Percentiles rank a stretch among this genome's conserved stretches.
Conservation (phyloP, 2,329 filamentous ascomycete species). For the Alternaria incomplexa region DNA sequence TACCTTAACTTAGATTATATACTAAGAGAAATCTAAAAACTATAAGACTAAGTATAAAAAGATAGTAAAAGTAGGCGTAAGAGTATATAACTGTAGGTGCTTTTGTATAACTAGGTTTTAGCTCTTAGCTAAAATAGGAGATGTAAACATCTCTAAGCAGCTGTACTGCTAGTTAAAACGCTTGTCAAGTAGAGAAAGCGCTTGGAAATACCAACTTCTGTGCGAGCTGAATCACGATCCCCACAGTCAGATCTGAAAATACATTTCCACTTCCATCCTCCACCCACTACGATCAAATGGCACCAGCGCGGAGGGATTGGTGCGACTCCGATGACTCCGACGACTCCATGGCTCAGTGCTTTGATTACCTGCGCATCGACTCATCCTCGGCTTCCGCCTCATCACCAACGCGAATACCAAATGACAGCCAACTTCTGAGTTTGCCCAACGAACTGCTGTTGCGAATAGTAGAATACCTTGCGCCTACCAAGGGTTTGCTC, state of each 20-base stretch:
- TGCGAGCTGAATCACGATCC: neutral
- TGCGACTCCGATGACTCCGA: neutral
- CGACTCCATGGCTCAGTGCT: neutral
- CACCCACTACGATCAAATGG: neutral
- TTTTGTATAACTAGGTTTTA: too few species aligned
- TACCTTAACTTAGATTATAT: too few species aligned
- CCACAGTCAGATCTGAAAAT: neutral
- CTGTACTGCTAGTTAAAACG: too few species aligned
- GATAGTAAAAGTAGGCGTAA: too few species aligned
- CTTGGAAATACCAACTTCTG: neutral
- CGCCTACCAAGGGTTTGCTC: neutral
- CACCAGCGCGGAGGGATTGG: neutral
- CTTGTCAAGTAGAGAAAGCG: neutral
- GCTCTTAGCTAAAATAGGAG: too few species aligned
- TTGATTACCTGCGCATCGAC: neutral
- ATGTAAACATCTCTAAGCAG: too few species aligned
- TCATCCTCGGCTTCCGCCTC: neutral
- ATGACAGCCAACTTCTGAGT: neutral
- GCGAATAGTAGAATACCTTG: neutral
- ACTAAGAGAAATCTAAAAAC: too few species aligned
- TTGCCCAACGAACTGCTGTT: neutral
- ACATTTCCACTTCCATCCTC: neutral
- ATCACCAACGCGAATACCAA: neutral
- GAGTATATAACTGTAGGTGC: too few species aligned
- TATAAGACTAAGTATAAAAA: too few species aligned